These are phyloP conservation scores for Rhododendron ovatum DNA, from an alignment of 148 eudicot genomes.

Conservation along the genomic window DNA sequence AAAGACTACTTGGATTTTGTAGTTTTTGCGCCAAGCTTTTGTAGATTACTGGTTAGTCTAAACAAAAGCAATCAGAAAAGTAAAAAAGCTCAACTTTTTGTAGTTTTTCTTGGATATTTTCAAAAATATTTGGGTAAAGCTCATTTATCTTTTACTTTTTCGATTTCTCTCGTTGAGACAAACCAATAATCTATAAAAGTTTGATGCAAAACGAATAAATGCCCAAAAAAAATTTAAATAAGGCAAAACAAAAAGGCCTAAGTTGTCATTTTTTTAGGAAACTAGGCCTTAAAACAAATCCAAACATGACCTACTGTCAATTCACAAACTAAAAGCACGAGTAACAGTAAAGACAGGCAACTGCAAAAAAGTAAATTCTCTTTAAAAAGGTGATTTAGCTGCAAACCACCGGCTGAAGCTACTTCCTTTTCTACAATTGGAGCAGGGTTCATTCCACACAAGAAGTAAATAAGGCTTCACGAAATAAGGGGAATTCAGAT, in stretches of 20 bases:
- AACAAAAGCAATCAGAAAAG: too few species aligned
- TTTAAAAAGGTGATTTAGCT: background rate
- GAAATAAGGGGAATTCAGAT: background rate
- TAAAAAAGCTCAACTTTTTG: too few species aligned
- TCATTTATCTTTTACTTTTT: too few species aligned
- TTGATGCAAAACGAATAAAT: too few species aligned
- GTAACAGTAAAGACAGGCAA: background rate
- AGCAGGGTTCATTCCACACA: background rate
- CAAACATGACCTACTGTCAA: background rate
- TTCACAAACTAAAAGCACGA: background rate
- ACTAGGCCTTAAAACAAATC: background rate
- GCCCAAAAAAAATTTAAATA: too few species aligned
- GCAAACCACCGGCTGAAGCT: background rate
- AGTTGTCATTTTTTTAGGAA: background rate
- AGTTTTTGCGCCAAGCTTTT: too few species aligned
- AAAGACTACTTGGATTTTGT: too few species aligned
- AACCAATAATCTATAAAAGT: too few species aligned
- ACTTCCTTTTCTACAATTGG: background rate
- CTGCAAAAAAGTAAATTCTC: background rate
- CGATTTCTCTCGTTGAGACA: background rate
- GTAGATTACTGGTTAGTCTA: too few species aligned
- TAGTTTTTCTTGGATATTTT: too few species aligned
- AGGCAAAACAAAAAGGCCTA: background rate
- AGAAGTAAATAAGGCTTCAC: background rate
- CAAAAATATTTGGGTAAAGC: too few species aligned